Percentiles rank a stretch among this genome's conserved stretches.
Conservation (phyloP, 345 rosid species). For the Gynandropsis gynandra region DNA sequence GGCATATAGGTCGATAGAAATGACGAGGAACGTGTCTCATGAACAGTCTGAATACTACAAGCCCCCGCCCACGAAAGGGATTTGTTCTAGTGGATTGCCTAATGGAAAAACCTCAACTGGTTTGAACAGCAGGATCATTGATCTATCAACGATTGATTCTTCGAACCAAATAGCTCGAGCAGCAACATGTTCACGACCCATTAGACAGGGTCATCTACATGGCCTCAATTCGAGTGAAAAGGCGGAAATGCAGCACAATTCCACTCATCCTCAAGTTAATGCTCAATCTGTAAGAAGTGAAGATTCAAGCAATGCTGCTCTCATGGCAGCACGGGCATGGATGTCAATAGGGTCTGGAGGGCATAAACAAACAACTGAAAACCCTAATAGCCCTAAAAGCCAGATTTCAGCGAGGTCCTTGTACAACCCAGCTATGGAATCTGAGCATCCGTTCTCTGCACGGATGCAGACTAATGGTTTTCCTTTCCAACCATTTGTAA, state of each 20-base stretch:
- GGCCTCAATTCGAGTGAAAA: slow-evolving; percentile 51
- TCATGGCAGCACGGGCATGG: slow-evolving; percentile 74
- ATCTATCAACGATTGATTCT: slow-evolving; percentile 34
- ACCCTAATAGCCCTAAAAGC: slow-evolving; percentile 32
- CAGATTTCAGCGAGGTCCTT: slow-evolving; percentile 54
- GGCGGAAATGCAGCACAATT: slow-evolving; percentile 47
- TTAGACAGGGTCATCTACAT: slow-evolving; percentile 35
- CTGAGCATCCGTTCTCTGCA: slow-evolving; percentile 37
- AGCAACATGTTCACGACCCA: slow-evolving; percentile 19
- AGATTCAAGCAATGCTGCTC: slow-evolving; percentile 58
- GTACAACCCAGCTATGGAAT: slow-evolving; percentile 52
- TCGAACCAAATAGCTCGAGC: slow-evolving; percentile 40
- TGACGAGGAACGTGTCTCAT: slow-evolving; percentile 34
- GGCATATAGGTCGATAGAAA: slow-evolving; percentile 31
- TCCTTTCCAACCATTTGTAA: slow-evolving; percentile 50
- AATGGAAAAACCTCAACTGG: slow-evolving; percentile 39
- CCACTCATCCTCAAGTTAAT: slow-evolving; percentile 28
- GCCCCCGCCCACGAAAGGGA: slow-evolving; percentile 34
- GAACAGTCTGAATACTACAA: slow-evolving; percentile 35
- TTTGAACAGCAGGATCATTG: slow-evolving; percentile 31
- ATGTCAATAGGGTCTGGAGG: slow-evolving; percentile 81
- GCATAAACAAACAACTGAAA: slow-evolving; percentile 43
- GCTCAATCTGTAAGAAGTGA: slow-evolving; percentile 38
- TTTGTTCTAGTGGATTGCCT: slow-evolving; percentile 37
- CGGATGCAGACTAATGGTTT: slow-evolving; percentile 47